phyloP scores from a whole-genome alignment of 192 early-diverging fungal genomes.

The Pilaira anomala region DNA sequence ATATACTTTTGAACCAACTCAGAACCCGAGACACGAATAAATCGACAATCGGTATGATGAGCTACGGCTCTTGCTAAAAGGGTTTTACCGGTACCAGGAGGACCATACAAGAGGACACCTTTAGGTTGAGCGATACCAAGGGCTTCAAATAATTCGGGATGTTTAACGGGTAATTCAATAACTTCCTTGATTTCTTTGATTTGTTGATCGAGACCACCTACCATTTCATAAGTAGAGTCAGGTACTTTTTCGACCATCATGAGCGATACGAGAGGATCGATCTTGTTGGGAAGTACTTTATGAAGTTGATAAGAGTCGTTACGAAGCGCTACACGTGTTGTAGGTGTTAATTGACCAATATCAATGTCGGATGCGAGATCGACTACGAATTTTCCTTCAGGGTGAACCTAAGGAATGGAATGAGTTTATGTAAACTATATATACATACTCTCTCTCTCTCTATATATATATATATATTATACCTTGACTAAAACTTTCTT shows the following conservation, averaged over 20 bases:
- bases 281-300: conserved; percentile 95
- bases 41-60: conserved; percentile 89
- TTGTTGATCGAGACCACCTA: conserved; percentile 98
- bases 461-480: too few species aligned
- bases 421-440: conserved; percentile 14
- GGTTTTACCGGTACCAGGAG: conserved; percentile 88
- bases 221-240: conserved; percentile 98
- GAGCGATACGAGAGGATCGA: conserved; percentile 98
- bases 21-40: conserved; percentile 87
- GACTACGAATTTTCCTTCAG: conserved; percentile 98
- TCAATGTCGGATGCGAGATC: conserved; percentile 93
- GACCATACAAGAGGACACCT: conserved; percentile 90
- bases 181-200: conserved; percentile 99
- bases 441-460: background rate
- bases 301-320: conserved; percentile 90
- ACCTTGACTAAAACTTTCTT: conserved; percentile 88
- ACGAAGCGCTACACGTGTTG: conserved; percentile 89
- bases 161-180: conserved; percentile 98
- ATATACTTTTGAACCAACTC: conserved; percentile 93
- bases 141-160: conserved; percentile 97
- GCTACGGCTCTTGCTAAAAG: conserved; percentile 87
- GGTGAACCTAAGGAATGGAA: conserved; percentile 69
- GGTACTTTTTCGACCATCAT: conserved; percentile 99
- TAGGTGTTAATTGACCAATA: conserved; percentile 85
- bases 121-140: conserved; percentile 99